These are phyloP conservation scores for Aspergillus jensenii DNA, from an alignment of 2,329 filamentous ascomycete genomes.

Conservation along the genomic window DNA sequence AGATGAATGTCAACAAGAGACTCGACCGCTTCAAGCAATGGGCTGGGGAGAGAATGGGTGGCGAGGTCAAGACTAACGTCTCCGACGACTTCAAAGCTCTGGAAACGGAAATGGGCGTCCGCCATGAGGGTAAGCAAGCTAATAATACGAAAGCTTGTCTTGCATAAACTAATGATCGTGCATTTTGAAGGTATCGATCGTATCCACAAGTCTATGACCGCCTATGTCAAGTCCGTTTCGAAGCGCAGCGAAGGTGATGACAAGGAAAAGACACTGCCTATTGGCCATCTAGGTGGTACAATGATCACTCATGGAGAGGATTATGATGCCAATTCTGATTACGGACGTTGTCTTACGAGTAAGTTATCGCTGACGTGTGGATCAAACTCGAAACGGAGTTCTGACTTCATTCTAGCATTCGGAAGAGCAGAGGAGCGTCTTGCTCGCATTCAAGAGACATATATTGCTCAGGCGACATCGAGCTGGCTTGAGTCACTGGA, in stretches of 20 bases:
- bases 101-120: constrained; percentile 84
- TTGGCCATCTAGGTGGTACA: constrained; percentile 75
- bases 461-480: constrained; percentile 72
- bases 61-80: constrained; percentile 80
- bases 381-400: background rate
- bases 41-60: constrained; percentile 95
- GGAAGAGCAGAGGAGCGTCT: constrained; percentile 87
- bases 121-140: constrained; percentile 70
- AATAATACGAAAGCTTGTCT: background rate
- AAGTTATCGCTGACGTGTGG: constrained; percentile 33
- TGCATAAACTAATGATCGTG: constrained; percentile 10
- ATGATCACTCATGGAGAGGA: constrained; percentile 92
- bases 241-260: constrained; percentile 83
- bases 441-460: constrained; percentile 80
- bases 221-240: constrained; percentile 83
- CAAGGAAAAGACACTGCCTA: constrained; percentile 80
- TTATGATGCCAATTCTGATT: constrained; percentile 87
- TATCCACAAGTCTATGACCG: constrained; percentile 79
- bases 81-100: constrained; percentile 89
- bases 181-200: constrained; percentile 77
- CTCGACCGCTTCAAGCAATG: constrained; percentile 96
- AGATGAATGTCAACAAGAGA: constrained; percentile 75
- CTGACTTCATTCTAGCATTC: constrained; percentile 53
- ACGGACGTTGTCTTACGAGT: constrained; percentile 80
- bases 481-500: constrained; percentile 93